Percentiles rank a stretch among this genome's conserved stretches.
phyloP scores from a whole-genome alignment of 805 yeast genomes.

The Tetrapisispora fleetii region DNA sequence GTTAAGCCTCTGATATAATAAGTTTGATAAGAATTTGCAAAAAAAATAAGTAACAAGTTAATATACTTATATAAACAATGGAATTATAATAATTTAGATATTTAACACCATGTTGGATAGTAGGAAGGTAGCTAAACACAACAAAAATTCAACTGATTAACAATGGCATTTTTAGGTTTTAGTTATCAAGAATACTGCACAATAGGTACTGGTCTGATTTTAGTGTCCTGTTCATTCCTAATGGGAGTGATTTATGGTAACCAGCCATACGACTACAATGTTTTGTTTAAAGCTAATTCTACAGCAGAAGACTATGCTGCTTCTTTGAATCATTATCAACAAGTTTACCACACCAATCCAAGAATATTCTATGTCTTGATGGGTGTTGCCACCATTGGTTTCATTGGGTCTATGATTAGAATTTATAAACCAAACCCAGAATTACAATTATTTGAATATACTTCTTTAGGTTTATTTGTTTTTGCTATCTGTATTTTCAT shows the following conservation, averaged over 20 bases:
- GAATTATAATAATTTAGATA: too few relatives aligned
- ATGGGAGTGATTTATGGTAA: conserved; percentile 73
- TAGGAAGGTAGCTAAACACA: too few relatives aligned
- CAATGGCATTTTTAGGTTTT: conserved; percentile 3
- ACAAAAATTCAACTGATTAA: neutral
- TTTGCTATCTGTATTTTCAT: conserved; percentile 69
- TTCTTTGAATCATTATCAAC: conserved; percentile 64
- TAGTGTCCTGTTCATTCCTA: conserved; percentile 53
- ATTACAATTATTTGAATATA: conserved; percentile 82
- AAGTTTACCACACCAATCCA: conserved; percentile 58
- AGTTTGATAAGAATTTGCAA: too few relatives aligned
- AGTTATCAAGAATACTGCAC: conserved; percentile 24
- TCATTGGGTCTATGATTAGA: conserved; percentile 64
- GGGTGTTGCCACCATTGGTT: conserved; percentile 58
- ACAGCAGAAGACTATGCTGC: conserved; percentile 44
- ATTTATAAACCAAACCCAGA: conserved; percentile 83
- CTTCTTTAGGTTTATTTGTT: conserved; percentile 64
- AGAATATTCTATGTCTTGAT: conserved; percentile 36
- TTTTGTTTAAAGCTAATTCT: conserved; percentile 54
- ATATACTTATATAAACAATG: too few relatives aligned
- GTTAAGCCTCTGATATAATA: too few relatives aligned
- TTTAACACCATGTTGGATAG: too few relatives aligned
- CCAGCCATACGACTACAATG: conserved; percentile 69
- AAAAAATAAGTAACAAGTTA: too few relatives aligned
- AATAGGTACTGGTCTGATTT: conserved; percentile 22